Conservation (phyloP, 495 filamentous ascomycete species). For the Lophiotrema nucula region DNA sequence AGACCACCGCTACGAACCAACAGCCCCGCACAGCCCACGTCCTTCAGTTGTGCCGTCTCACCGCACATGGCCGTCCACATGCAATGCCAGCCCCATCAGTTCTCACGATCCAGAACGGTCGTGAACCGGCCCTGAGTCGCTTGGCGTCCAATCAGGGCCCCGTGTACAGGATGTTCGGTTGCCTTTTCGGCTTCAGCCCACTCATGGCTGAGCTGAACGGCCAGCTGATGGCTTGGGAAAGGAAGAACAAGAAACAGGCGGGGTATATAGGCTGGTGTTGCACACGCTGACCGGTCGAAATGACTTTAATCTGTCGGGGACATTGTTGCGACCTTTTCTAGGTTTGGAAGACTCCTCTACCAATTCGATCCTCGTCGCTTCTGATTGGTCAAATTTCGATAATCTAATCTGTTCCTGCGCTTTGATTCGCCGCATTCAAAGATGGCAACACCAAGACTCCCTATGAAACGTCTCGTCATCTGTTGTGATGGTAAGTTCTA, state of each 20-base stretch:
- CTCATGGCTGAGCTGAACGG: not conserved
- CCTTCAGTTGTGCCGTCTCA: not conserved
- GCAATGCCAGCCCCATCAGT: too few relatives aligned
- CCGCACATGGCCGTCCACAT: not conserved
- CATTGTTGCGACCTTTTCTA: too few relatives aligned
- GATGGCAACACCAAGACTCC: not conserved
- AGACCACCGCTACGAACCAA: too few relatives aligned
- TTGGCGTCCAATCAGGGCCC: not conserved
- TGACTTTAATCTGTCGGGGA: not conserved
- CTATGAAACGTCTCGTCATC: conserved; percentile 40
- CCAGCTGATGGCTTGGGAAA: not conserved
- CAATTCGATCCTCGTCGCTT: not conserved
- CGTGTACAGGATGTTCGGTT: not conserved
- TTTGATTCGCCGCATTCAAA: not conserved
- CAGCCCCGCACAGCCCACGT: not conserved
- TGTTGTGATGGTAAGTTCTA: conserved; percentile 40
- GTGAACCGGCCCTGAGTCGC: not conserved
- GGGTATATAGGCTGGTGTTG: not conserved
- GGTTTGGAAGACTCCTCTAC: too few relatives aligned
- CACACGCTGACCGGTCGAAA: not conserved
- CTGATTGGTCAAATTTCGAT: not conserved
- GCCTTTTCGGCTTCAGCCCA: not conserved
- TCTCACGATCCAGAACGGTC: too few relatives aligned
- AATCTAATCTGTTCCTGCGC: not conserved
- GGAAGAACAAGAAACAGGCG: not conserved